Base-by-base conservation (phyloP, 148 eudicot species). In the Drosera capensis region DNA sequence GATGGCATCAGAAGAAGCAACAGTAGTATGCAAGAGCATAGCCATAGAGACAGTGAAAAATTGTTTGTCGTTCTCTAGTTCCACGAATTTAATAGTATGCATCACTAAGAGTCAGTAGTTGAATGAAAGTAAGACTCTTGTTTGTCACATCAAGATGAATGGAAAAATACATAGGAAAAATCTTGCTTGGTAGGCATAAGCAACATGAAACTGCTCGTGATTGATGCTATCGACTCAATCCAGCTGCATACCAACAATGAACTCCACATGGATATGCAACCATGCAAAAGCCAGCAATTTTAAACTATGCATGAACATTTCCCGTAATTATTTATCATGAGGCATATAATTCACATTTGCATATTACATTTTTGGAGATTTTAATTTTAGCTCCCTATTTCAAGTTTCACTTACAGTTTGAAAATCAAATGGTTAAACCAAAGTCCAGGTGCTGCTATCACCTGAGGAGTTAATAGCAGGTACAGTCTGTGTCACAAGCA, bases 401-500 rank as follows among this genome's bases (percentile, higher is more conserved):
- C 31, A 28, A 28, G 31, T 11, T 28, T 28, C 11, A 28, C 11
- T 28, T 28, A 28, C 11, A 28, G 11, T 28, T 28, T 28, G 31
- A 34, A 34, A 11, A 34, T 34, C 14, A 34, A 34, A 34, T 2
- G n/a, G n/a, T 34, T 34, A 3, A 2, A 34, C 5, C 38, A 47
- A 42, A 48, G 22, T n/a, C n/a, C n/a, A 20, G 23, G 25, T 31
- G 25, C 9, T 35, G 29, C 23, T 12, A 41, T 59, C 58, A 78
- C 86, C 92, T 67, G 77, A 40, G 15, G 24, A 22, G 62, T 57
- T 67, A 37, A 34, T 40, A 39, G 68, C 39, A 3, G 70, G 52
- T 43, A 24, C 67, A 57, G 52, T 49, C 58, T 85, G 99, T 60
- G 74, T 64, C 38, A 67, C 67, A 60, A 73, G 70, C 23, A 78